phyloP scores from a whole-genome alignment of 1,284 basidiomycete species.

The Ceratobasidium sp. region DNA sequence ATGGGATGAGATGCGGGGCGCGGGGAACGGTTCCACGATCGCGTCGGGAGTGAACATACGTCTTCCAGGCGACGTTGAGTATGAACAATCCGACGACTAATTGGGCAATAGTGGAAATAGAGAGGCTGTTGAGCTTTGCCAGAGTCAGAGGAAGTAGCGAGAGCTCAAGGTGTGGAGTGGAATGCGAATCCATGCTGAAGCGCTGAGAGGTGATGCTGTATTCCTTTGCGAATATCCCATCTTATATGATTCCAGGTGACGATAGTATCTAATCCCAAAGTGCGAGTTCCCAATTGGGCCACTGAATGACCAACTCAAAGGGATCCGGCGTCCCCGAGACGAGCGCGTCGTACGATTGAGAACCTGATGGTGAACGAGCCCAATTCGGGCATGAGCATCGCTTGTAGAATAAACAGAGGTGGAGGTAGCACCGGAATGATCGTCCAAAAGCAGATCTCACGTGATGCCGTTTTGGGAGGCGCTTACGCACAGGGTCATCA shows the following conservation, averaged over 20 bases:
- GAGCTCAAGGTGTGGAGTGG: not conserved
- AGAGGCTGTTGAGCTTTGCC: not conserved
- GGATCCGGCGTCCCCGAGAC: not conserved
- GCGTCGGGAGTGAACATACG: not conserved
- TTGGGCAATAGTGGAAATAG: not conserved
- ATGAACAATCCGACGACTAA: not conserved
- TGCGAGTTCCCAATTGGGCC: not conserved
- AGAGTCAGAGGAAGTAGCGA: not conserved
- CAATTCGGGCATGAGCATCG: not conserved
- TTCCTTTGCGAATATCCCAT: not conserved
- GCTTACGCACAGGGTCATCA: too few relatives aligned
- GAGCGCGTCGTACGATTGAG: conserved; percentile 2
- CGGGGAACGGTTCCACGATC: not conserved
- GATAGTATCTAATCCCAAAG: not conserved
- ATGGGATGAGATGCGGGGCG: conserved; percentile 1
- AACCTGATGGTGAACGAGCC: not conserved
- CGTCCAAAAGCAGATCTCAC: too few relatives aligned
- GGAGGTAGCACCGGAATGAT: too few relatives aligned
- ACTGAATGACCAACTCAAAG: too few relatives aligned
- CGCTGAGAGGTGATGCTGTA: not conserved
- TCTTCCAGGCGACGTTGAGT: conserved; percentile 4
- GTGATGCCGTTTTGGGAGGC: too few relatives aligned
- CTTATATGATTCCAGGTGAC: not conserved
- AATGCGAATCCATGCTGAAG: not conserved
- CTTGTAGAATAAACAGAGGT: not conserved